Percentiles rank a stretch among this genome's conserved stretches.
Conservation (phyloP, 371 early-diverging fungal species). For the Mucor lusitanicus region DNA sequence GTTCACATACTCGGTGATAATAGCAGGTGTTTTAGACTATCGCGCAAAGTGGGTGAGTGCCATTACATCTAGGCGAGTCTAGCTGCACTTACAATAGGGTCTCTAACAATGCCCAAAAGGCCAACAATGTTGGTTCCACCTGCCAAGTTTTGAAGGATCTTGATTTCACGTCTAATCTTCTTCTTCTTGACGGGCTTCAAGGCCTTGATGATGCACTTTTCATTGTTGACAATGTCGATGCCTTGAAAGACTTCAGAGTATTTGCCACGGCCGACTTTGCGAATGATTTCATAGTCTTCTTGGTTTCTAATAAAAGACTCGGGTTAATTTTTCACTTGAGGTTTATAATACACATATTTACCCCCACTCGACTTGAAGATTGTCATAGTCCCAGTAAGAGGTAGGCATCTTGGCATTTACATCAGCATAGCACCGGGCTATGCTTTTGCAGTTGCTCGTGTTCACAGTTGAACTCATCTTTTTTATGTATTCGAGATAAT, state of each 20-base stretch:
- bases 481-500: neutral
- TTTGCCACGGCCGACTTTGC: slow-evolving; percentile 98
- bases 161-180: slow-evolving; percentile 99
- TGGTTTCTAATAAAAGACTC: slow-evolving; percentile 58
- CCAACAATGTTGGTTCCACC: slow-evolving; percentile 95
- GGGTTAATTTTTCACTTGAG: neutral
- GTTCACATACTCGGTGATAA: slow-evolving; percentile 96
- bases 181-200: slow-evolving; percentile 99
- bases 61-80: no score
- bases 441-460: slow-evolving; percentile 38
- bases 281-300: slow-evolving; percentile 96
- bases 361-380: slow-evolving; percentile 85
- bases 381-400: slow-evolving; percentile 98
- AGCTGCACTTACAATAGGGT: slow-evolving; percentile 71
- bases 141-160: slow-evolving; percentile 95
- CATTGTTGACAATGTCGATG: slow-evolving; percentile 67
- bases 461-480: slow-evolving; percentile 11
- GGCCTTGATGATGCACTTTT: slow-evolving; percentile 97
- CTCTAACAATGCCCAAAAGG: slow-evolving; percentile 95
- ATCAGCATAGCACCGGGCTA: slow-evolving; percentile 88
- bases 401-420: slow-evolving; percentile 82
- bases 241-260: slow-evolving; percentile 99
- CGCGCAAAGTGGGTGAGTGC: neutral
- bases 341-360: slow-evolving; percentile 35
- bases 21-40: slow-evolving; percentile 90